Conservation (phyloP, 805 yeast genomes). For the Suhomyces xylopsoci region DNA sequence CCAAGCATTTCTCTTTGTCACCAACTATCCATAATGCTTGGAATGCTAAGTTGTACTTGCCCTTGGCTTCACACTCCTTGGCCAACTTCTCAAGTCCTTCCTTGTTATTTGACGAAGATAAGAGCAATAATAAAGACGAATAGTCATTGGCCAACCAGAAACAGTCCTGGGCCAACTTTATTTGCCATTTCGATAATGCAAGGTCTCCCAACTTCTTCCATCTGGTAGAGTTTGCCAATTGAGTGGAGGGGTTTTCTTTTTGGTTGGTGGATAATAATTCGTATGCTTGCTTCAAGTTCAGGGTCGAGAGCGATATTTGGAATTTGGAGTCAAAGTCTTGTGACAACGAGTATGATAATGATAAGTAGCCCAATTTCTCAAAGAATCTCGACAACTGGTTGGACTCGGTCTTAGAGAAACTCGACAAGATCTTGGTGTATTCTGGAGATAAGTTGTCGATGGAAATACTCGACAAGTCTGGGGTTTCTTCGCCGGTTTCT, state of each 20-base stretch:
- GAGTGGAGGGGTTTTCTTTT: slow-evolving; percentile 48
- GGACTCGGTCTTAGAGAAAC: slow-evolving; percentile 61
- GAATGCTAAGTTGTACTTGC: slow-evolving; percentile 87
- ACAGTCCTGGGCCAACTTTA: slow-evolving; percentile 75
- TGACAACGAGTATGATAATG: slow-evolving; percentile 79
- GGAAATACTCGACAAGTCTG: slow-evolving; percentile 32
- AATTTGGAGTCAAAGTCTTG: slow-evolving; percentile 89
- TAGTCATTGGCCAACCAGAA: slow-evolving; percentile 77
- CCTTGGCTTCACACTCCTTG: slow-evolving; percentile 60
- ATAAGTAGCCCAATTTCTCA: slow-evolving; percentile 85
- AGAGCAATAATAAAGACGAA: slow-evolving; percentile 75
- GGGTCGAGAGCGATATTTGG: slow-evolving; percentile 80
- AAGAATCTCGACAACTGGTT: slow-evolving; percentile 85
- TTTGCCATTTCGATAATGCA: slow-evolving; percentile 74
- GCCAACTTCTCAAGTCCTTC: slow-evolving; percentile 63
- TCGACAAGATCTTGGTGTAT: slow-evolving; percentile 49
- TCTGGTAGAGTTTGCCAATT: slow-evolving; percentile 43
- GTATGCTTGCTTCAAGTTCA: slow-evolving; percentile 67
- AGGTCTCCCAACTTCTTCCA: slow-evolving; percentile 93
- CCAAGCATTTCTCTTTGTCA: slow-evolving; percentile 59
- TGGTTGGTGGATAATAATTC: slow-evolving; percentile 38
- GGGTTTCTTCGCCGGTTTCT: slow-evolving; percentile 36
- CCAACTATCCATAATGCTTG: slow-evolving; percentile 88
- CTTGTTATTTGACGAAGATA: slow-evolving; percentile 76
- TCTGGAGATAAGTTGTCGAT: slow-evolving; percentile 61